phyloP scores from a whole-genome alignment of 2,329 filamentous ascomycete species.

The Bimuria novae-zelandiae region DNA sequence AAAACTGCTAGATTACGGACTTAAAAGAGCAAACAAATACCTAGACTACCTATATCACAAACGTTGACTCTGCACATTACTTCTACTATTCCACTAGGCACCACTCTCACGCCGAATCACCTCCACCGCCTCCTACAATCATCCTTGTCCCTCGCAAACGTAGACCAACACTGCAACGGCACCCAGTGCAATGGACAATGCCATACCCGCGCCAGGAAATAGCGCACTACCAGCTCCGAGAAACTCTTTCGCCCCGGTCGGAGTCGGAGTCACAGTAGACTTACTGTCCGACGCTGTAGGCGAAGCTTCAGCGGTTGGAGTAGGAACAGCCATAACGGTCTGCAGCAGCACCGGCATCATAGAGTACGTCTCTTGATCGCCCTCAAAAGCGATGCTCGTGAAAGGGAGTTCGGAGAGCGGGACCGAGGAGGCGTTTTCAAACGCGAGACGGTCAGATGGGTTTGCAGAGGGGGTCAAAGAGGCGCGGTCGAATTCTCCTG shows the following conservation, averaged over 20 bases:
- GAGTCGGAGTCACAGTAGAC: background rate
- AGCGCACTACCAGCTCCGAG: constrained; percentile 15
- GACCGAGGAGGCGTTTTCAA: constrained; percentile 24
- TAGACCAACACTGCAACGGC: background rate
- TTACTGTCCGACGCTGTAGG: constrained; percentile 7
- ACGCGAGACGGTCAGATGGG: constrained; percentile 27
- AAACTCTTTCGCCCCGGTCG: background rate
- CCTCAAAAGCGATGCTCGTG: constrained; percentile 26
- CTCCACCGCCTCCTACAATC: no score
- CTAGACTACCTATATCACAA: no score
- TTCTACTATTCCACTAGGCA: no score
- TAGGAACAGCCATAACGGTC: constrained; percentile 29
- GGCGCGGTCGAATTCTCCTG: constrained; percentile 23
- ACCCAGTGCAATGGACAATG: background rate
- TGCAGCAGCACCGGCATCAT: constrained; percentile 30
- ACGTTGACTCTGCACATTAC: no score
- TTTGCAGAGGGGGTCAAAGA: constrained; percentile 22
- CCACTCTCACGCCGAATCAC: no score
- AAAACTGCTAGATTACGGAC: no score
- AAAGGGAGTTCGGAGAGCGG: constrained; percentile 20
- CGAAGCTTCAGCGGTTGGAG: constrained; percentile 11
- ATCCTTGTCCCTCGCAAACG: no score
- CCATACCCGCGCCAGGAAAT: background rate
- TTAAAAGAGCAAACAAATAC: no score
- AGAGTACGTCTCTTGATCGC: constrained; percentile 27